A percentile compares a stretch with the other conserved stretches of the same genome.
Conservation (phyloP, 164 flowering plant genomes). For the Nymphaea colorata region DNA sequence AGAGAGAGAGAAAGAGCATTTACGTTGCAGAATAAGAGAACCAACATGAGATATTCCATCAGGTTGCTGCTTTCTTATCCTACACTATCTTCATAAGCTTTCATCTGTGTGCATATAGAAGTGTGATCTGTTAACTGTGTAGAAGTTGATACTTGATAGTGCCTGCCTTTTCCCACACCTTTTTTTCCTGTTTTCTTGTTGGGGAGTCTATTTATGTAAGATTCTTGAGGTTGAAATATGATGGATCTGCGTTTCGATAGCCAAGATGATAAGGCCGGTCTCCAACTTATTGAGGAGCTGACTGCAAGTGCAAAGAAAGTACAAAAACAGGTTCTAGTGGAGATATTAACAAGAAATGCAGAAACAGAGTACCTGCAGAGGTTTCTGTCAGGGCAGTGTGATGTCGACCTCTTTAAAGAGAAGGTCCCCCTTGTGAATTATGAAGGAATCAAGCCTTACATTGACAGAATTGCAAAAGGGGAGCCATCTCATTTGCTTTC, state of each 20-base stretch:
- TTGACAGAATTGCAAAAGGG: conserved; percentile 52
- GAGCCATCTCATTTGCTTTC: conserved; percentile 43
- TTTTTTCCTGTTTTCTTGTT: not conserved
- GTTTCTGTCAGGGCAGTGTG: conserved; percentile 23
- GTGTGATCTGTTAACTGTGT: not conserved
- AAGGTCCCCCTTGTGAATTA: conserved; percentile 49
- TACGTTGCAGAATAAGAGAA: not conserved
- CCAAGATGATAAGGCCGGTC: conserved; percentile 27
- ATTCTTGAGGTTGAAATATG: conserved; percentile 1
- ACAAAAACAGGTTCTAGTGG: conserved; percentile 30
- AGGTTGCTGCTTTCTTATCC: not conserved
- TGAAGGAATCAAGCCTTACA: conserved; percentile 46
- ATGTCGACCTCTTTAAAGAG: conserved; percentile 27
- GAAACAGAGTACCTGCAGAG: conserved; percentile 32
- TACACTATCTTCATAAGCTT: not conserved
- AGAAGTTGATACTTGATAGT: not conserved
- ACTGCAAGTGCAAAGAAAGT: conserved; percentile 28
- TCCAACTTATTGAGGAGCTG: conserved; percentile 38
- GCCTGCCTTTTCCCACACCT: not conserved
- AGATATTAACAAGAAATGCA: conserved; percentile 34
- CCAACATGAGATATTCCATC: not conserved
- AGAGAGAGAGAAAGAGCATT: not conserved
- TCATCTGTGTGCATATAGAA: not conserved
- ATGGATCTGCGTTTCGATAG: conserved; percentile 39
- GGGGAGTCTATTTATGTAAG: not conserved